These are phyloP conservation scores for Aphanocladium album DNA, from an alignment of 2,329 filamentous ascomycete genomes.

Conservation along the genomic window DNA sequence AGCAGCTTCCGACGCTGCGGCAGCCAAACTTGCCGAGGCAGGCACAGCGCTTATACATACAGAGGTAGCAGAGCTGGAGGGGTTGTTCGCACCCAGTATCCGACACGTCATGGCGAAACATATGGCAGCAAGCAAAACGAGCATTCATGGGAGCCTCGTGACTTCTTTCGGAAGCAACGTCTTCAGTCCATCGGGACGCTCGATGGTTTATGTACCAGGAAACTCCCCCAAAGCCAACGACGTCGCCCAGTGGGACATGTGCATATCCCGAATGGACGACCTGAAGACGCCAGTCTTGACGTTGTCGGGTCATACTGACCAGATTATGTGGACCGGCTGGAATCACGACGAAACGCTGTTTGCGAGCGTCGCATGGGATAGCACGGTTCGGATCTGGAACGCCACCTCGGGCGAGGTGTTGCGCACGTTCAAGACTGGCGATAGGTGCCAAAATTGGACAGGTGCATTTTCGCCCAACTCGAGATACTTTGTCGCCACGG, in stretches of 20 bases:
- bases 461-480: conserved; percentile 8
- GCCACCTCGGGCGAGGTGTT: not conserved
- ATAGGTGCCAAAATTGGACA: conserved; percentile 11
- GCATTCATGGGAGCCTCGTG: not conserved
- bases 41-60: not conserved
- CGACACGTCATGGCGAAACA: not conserved
- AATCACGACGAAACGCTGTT: conserved; percentile 10
- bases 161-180: not conserved
- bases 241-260: not conserved
- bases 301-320: conserved; percentile 6
- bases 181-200: not conserved
- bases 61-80: not conserved
- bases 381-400: conserved; percentile 11
- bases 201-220: not conserved
- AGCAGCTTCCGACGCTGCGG: not conserved
- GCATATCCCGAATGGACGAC: not conserved
- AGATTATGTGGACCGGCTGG: conserved; percentile 11
- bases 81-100: not conserved
- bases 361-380: conserved; percentile 7
- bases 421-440: not conserved
- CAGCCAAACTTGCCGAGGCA: not conserved
- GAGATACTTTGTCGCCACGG: conserved; percentile 3
- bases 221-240: not conserved
- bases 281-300: not conserved
- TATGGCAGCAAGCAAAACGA: not conserved